These are phyloP conservation scores for Sclerotinia borealis DNA, from an alignment of 2,329 filamentous ascomycete genomes.

Conservation along the genomic window DNA sequence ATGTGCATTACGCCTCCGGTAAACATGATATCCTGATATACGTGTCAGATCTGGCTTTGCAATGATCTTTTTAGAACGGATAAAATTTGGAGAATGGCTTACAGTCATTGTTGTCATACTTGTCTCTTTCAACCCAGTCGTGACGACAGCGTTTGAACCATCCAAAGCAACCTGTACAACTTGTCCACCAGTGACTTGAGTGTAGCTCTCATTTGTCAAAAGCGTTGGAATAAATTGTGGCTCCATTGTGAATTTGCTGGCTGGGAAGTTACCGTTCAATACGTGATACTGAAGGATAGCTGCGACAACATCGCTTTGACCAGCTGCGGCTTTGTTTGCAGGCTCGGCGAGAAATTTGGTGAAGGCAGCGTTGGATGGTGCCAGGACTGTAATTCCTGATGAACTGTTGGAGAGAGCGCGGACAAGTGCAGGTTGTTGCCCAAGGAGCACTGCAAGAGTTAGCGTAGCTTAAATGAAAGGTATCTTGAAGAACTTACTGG, in stretches of 20 bases:
- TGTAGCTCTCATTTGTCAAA: slow-evolving; percentile 38
- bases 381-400: slow-evolving; percentile 28
- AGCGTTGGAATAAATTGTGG: slow-evolving; percentile 41
- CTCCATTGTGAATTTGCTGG: slow-evolving; percentile 28
- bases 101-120: slow-evolving; percentile 38
- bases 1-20: slow-evolving; percentile 46
- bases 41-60: slow-evolving; percentile 34
- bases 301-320: slow-evolving; percentile 36
- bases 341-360: slow-evolving; percentile 33
- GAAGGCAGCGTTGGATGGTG: slow-evolving; percentile 35
- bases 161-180: slow-evolving; percentile 33
- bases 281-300: slow-evolving; percentile 35
- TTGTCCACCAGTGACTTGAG: slow-evolving; percentile 46
- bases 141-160: slow-evolving; percentile 3
- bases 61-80: slow-evolving; percentile 31
- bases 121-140: slow-evolving; percentile 10
- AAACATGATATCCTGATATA: slow-evolving; percentile 40
- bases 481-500: not conserved
- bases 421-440: slow-evolving; percentile 3
- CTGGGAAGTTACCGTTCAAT: slow-evolving; percentile 29
- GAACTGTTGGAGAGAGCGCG: slow-evolving; percentile 1
- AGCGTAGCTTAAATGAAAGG: not conserved
- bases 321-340: slow-evolving; percentile 27
- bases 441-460: slow-evolving; percentile 6
- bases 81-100: slow-evolving; percentile 30